Evolutionary conservation across 257 asterid species (phyloP), one percentile per base, ranked within the genome.

Genomic region (Fraxinus cuspidata): DNA sequence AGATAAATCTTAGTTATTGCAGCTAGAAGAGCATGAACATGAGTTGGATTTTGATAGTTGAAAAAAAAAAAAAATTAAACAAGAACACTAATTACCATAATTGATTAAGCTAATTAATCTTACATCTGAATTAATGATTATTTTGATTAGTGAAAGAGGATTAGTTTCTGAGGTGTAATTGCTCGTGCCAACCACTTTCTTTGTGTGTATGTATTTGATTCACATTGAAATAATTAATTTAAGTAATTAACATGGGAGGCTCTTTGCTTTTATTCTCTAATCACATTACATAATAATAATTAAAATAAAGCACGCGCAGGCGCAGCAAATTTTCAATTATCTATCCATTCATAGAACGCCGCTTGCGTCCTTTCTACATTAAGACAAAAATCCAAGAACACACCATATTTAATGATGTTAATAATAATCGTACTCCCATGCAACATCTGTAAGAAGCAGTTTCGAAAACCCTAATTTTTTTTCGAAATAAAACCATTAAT

Each of bases 271-370:
- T 71, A 38, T 51, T 77, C 77, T 63, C 27, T 73, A 51, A 72
- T 74, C 23, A 25, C 27, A 31, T 42, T 12, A 42, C 51, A 53
- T 83, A 18, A 76, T 27, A 28, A 82, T 18, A 60, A 75, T 44
- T 51, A 73, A 76, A 79, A 49, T 72, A 87, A 74, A 77, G 86
- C 85, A 77, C 15, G 87, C 87, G 83, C 71, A 83, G 70, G 83
- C 84, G 83, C 74, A 81, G 75, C 66, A n/a, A 35, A 31, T 69
- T 77, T 78, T 70, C 68, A 64, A 77, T 81, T 71, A 8, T 63
- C 37, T 70, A 76, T 76, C 83, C 70, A 77, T 71, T 83, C 79
- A 40, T 47, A 79, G 28, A 75, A 80, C 68, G 74, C 69, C 35
- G 44, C 77, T 72, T 53, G 51, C 70, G 40, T 31, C 32, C 74